Evolutionary conservation across 2,329 filamentous ascomycete species (phyloP).

Genomic region (Fusarium keratoplasticum): DNA sequence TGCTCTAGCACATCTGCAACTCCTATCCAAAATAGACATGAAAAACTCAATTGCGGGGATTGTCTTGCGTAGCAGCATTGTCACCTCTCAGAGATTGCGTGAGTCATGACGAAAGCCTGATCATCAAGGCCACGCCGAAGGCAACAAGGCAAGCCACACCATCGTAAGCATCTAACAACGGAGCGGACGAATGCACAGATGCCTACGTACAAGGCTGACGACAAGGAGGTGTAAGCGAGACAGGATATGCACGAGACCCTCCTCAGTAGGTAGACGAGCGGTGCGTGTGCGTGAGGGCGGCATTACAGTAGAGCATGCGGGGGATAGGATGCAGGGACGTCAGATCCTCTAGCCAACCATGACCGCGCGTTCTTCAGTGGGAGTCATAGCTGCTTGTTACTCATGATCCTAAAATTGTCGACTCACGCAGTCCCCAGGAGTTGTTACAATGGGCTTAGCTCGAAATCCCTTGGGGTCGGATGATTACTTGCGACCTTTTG

Average conservation of each 20-base stretch:
- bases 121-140: neutral
- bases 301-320: neutral
- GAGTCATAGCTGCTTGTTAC: neutral
- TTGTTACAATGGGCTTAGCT: neutral
- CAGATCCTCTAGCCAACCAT: neutral
- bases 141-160: constrained; percentile 3
- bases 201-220: constrained; percentile 33
- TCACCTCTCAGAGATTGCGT: constrained; percentile 29
- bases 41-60: neutral
- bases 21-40: neutral
- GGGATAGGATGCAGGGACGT: neutral
- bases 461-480: neutral
- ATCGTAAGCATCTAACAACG: neutral
- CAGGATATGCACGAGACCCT: constrained; percentile 5
- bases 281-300: neutral
- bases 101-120: constrained; percentile 41
- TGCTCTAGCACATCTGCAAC: neutral
- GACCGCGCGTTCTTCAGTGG: neutral
- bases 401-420: neutral
- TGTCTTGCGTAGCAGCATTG: constrained; percentile 22
- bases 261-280: neutral
- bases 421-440: neutral
- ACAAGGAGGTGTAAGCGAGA: constrained; percentile 21
- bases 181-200: neutral
- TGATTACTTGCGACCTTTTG: neutral